phyloP scores from a whole-genome alignment of 2,329 filamentous ascomycete genomes.

The Bertia moriformis region DNA sequence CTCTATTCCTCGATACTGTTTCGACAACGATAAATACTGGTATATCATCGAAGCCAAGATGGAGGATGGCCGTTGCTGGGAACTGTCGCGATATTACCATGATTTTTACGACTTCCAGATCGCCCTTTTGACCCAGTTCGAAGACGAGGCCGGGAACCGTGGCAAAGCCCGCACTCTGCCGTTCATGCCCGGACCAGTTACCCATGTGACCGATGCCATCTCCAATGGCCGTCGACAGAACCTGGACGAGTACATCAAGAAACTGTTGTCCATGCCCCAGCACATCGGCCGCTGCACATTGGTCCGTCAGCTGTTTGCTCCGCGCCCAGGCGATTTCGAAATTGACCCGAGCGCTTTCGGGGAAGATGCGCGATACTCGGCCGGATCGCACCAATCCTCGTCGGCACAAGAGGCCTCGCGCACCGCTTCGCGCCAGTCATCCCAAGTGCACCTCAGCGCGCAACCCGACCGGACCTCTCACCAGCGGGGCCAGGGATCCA shows the following conservation, averaged over 20 bases:
- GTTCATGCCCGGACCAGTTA: conserved; percentile 58
- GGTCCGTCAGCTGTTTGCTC: conserved; percentile 48
- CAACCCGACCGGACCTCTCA: background rate
- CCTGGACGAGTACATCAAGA: conserved; percentile 54
- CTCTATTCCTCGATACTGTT: conserved; percentile 82
- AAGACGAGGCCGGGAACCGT: conserved; percentile 1
- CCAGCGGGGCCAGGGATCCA: background rate
- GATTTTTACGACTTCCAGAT: conserved; percentile 99
- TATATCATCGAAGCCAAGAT: conserved; percentile 87
- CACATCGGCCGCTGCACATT: conserved; percentile 47
- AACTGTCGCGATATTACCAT: conserved; percentile 86
- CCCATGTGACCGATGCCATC: conserved; percentile 59
- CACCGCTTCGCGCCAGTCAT: conserved; percentile 30
- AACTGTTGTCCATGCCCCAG: conserved; percentile 42
- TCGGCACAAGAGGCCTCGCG: conserved; percentile 28
- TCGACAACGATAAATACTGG: conserved; percentile 96
- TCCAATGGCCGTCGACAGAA: conserved; percentile 52
- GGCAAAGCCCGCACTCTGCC: conserved; percentile 38
- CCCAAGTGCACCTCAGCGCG: conserved; percentile 5
- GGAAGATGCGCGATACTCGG: conserved; percentile 2
- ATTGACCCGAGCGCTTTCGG: conserved; percentile 16
- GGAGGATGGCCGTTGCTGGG: conserved; percentile 84
- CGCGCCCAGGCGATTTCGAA: conserved; percentile 49
- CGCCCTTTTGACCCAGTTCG: conserved; percentile 59
- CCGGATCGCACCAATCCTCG: conserved; percentile 30